phyloP scores from a whole-genome alignment of 371 early-diverging fungal genomes.

The Actinomortierella wolfii region DNA sequence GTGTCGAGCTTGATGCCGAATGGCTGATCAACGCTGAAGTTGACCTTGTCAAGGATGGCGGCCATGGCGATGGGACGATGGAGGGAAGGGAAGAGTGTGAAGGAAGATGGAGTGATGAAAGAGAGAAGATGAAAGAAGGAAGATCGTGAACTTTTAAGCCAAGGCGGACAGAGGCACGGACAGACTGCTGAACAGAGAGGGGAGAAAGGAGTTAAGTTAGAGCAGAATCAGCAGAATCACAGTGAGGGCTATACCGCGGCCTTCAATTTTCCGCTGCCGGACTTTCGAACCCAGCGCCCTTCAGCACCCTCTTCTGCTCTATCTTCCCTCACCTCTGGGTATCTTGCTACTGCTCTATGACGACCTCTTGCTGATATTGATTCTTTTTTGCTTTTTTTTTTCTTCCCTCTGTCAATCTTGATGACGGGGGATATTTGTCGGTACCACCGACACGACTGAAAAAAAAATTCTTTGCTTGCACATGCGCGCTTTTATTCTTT shows the following conservation, averaged over 20 bases:
- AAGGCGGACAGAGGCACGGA: neutral
- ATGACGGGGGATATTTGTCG: too few relatives aligned
- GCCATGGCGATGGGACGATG: conserved; percentile 21
- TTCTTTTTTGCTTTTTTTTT: neutral
- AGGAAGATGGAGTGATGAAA: conserved; percentile 13
- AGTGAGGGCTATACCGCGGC: neutral
- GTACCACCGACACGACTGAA: too few relatives aligned
- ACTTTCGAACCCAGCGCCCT: too few relatives aligned
- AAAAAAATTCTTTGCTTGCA: too few relatives aligned
- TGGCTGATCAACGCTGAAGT: conserved; percentile 56
- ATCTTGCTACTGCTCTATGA: too few relatives aligned
- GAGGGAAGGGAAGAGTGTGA: conserved; percentile 3
- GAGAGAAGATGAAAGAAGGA: conserved; percentile 6
- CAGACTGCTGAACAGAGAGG: neutral
- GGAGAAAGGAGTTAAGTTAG: neutral
- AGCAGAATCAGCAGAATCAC: neutral
- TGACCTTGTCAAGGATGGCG: conserved; percentile 47
- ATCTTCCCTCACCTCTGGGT: too few relatives aligned
- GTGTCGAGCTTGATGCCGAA: conserved; percentile 61
- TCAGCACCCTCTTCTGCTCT: too few relatives aligned
- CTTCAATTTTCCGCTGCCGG: too few relatives aligned
- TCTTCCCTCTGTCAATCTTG: neutral
- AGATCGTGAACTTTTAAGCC: conserved; percentile 3
- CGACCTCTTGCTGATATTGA: neutral
- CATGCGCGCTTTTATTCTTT: too few relatives aligned